These are phyloP conservation scores for Colletotrichum tabaci DNA, from an alignment of 2,329 filamentous ascomycete species.

Conservation along the genomic window DNA sequence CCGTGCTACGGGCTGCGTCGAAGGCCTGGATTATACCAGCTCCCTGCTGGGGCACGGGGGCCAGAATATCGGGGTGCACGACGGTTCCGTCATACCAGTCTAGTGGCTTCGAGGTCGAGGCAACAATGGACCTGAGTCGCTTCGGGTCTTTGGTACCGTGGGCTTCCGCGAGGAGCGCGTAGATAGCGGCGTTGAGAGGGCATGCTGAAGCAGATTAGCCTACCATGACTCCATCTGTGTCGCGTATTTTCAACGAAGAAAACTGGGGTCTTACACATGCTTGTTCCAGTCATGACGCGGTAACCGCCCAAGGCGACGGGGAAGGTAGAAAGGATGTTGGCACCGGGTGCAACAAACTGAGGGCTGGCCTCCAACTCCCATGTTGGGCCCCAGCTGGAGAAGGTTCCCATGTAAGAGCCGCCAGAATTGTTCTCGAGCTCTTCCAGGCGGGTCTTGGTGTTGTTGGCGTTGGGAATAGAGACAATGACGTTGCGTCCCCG, in stretches of 20 bases:
- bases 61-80: constrained; percentile 56
- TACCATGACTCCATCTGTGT: neutral
- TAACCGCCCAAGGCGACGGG: constrained; percentile 65
- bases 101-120: constrained; percentile 64
- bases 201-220: constrained; percentile 53
- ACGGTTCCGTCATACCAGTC: constrained; percentile 61
- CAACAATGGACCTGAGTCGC: constrained; percentile 63
- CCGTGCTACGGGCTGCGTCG: constrained; percentile 69
- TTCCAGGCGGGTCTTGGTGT: constrained; percentile 33
- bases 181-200: constrained; percentile 68
- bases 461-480: constrained; percentile 27
- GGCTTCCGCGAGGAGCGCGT: constrained; percentile 67
- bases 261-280: constrained; percentile 61
- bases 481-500: constrained; percentile 14
- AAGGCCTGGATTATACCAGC: constrained; percentile 72
- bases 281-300: constrained; percentile 69
- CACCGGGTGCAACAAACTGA: constrained; percentile 68
- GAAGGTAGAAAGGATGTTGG: constrained; percentile 72
- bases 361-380: constrained; percentile 72
- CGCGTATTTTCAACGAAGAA: no score
- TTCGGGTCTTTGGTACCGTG: constrained; percentile 65
- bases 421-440: constrained; percentile 26
- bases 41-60: constrained; percentile 73
- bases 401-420: constrained; percentile 60
- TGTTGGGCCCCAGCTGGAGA: constrained; percentile 73